A percentile compares a stretch with the other conserved stretches of the same genome.
phyloP scores from a whole-genome alignment of 2,329 filamentous ascomycete genomes.

The Ilyonectria sp. region DNA sequence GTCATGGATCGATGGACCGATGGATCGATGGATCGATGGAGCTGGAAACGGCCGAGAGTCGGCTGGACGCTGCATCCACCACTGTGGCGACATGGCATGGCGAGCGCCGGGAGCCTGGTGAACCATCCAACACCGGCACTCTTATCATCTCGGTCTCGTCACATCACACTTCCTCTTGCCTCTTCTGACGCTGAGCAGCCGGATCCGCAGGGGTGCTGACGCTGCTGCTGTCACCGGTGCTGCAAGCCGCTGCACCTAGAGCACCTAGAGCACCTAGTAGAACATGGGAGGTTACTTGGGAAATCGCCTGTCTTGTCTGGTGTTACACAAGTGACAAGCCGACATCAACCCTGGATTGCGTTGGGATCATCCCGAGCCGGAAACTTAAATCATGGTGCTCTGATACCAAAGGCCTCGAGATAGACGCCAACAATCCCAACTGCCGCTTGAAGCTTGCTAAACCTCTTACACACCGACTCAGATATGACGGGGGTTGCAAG shows the following conservation, averaged over 20 bases:
- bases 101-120: neutral
- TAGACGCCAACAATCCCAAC: neutral
- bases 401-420: neutral
- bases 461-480: conserved; percentile 29
- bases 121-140: conserved; percentile 3
- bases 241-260: conserved; percentile 18
- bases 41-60: conserved; percentile 23
- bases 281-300: conserved; percentile 8
- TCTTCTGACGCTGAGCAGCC: conserved; percentile 6
- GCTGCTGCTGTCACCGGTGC: neutral
- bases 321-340: conserved; percentile 26
- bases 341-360: conserved; percentile 1
- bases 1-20: neutral
- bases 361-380: conserved; percentile 1
- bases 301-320: conserved; percentile 23
- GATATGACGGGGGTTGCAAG: conserved; percentile 12
- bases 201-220: conserved; percentile 12
- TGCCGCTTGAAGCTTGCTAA: conserved; percentile 5
- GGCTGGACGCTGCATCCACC: neutral
- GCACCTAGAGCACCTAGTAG: neutral
- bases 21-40: conserved; percentile 9
- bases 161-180: conserved; percentile 28
- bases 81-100: conserved; percentile 17
- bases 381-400: neutral
- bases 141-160: conserved; percentile 15